Percentiles rank a stretch among this genome's conserved stretches.
Evolutionary conservation across 2,329 filamentous ascomycete genomes (phyloP).

Genomic region (Trichoderma sp.): DNA sequence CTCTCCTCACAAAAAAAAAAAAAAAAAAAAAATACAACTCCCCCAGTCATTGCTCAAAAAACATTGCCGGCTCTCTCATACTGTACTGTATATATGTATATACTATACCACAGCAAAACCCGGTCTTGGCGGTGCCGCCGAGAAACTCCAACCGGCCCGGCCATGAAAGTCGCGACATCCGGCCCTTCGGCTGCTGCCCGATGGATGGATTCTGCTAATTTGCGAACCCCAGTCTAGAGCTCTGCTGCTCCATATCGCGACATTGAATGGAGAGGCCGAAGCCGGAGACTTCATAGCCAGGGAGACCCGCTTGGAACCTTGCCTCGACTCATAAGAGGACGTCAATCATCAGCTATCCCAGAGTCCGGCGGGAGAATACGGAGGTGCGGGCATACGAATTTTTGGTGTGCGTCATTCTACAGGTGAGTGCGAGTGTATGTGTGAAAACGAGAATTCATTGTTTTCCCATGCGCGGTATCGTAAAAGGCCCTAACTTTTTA

Average conservation of each 20-base stretch:
- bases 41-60: no score
- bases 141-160: not conserved
- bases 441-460: conserved; percentile 8
- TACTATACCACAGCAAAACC: not conserved
- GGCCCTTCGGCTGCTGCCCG: not conserved
- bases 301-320: conserved; percentile 8
- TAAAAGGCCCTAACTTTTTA: conserved; percentile 18
- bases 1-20: no score
- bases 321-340: conserved; percentile 3
- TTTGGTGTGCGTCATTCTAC: not conserved
- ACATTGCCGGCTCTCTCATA: not conserved
- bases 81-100: no score
- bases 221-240: conserved; percentile 1
- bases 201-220: not conserved
- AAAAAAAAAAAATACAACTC: no score
- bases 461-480: conserved; percentile 17
- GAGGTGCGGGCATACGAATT: not conserved
- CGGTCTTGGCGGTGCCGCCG: not conserved
- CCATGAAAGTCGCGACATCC: not conserved
- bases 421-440: not conserved
- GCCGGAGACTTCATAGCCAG: not conserved
- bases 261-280: not conserved
- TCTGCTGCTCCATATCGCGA: not conserved
- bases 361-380: conserved; percentile 4
- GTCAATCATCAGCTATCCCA: not conserved